Base-by-base conservation (phyloP, 306 rosid species). In the Quercus parvula region DNA sequence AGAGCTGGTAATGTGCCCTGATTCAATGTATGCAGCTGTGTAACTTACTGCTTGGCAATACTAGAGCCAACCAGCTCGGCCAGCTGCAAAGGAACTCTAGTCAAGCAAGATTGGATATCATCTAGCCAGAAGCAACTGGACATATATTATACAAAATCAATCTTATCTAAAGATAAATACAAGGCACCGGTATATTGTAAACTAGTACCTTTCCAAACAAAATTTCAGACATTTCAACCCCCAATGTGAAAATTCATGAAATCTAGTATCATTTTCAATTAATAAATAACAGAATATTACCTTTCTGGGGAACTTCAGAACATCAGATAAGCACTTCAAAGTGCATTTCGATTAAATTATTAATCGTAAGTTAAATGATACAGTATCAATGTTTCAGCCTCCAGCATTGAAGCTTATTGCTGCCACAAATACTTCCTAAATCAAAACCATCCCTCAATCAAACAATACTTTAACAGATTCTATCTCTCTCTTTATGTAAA, bases 21-120 rank as follows among this genome's bases (percentile, higher is more conserved):
- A 76, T 69, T 89, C 31, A 84, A 82, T 68, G 87, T 81, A 66
- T 74, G 98, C 98, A 92, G 92, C 96, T 85, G 92, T 67, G 58
- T 78, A 73, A 90, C 97, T 94, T 94, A 86, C 94, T 83, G 94
- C 83, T 75, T 83, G 81, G 86, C 90, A 81, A 73, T 56, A 84
- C 89, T 90, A 28, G 11, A 73, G 90, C 88, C 85, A 88, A 78
- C 78, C 93, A 89, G 88, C 90, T 91, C 92, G 93, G 97, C 94
- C 92, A 92, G 90, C 92, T 84, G 94, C 97, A 79, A 51, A 28
- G 35, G 27, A 55, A 22, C 75, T 24, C 71, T 1, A 69, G 8
- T 75, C 14, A 13, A 22, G 30, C 19, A 2, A 28, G 46, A 61
- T 33, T 66, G 49, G 46, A 66, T 66, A 31, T 35, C 51, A 67